Evolutionary conservation across 2,329 filamentous ascomycete species (phyloP), one percentile per base, ranked within the genome.

Genomic region (Fusarium chaquense): DNA sequence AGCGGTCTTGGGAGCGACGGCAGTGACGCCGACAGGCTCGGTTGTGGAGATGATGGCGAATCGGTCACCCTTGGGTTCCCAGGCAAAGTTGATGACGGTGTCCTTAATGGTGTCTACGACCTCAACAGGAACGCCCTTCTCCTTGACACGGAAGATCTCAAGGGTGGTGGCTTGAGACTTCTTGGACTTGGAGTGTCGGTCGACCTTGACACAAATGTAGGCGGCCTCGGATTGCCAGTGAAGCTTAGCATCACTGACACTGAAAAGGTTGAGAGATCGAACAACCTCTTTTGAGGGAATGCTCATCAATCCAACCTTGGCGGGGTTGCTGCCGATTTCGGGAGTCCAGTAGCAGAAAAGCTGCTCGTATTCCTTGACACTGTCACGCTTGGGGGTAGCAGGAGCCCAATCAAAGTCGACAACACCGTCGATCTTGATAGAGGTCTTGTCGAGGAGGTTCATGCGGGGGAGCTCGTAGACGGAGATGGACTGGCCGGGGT

Each of bases 381-480:
- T 90, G 3, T 97, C 94, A 65, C 95, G 90, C 77, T 90, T 89
- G 13, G 92, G 90, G 15, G 89, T 92, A 20, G 93, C 89, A 18
- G 96, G 96, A 1, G 94, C 93, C 96, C 96, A 99, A 80, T 99
- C 96, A 78, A 99, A 99, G 82, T 99, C 96, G 85, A 95, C 90
- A 47, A 98, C 92, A 58, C 95, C 95, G 73, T 99, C 96, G 69
- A 98, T 93, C 86, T 98, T 98, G 84, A 99, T 91, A 10, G 92
- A 91, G 3, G 92, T 91, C 86, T 96, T 97, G 81, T 95, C 93
- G 66, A 97, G 86, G 47, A 97, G 87, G 78, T 91, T 92, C 94
- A 97, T 97, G 76, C 90, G 87, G 43, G 94, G 94, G 16, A 94
- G 84, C 80, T 97, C 93, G 80, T 97, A 97, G 75, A 97, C 89